These are phyloP conservation scores for Capronia epimyces DNA, from an alignment of 2,329 filamentous ascomycete species.

Conservation along the genomic window DNA sequence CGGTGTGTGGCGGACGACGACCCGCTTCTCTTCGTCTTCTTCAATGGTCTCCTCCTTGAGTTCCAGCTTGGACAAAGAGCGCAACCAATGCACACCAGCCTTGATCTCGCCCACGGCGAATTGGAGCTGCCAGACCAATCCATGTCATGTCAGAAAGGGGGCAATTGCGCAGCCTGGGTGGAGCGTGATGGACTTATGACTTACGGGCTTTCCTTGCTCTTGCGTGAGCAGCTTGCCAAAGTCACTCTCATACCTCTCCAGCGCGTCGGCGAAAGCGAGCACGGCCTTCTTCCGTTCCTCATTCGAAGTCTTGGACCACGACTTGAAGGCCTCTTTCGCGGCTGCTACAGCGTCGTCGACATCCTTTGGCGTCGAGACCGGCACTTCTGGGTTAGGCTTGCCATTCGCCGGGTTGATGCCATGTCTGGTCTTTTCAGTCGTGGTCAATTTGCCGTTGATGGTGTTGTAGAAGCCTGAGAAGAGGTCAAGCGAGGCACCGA, in stretches of 20 bases:
- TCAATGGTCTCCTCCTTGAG: conserved; percentile 24
- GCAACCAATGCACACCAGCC: conserved; percentile 24
- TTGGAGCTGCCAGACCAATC: conserved; percentile 13
- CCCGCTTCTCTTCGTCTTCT: conserved; percentile 26
- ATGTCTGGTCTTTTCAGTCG: conserved; percentile 44
- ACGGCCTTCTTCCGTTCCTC: conserved; percentile 35
- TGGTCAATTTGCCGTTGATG: conserved; percentile 46
- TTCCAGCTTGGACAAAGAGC: conserved; percentile 18
- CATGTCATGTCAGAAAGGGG: background rate
- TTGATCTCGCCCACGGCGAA: conserved; percentile 23
- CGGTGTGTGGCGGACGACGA: conserved; percentile 35
- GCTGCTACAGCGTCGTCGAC: conserved; percentile 48
- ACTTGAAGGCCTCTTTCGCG: conserved; percentile 45
- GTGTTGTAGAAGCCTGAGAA: conserved; percentile 47
- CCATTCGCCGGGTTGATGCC: conserved; percentile 50
- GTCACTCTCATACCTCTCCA: conserved; percentile 35
- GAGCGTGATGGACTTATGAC: conserved; percentile 19
- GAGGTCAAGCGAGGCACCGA: conserved; percentile 9
- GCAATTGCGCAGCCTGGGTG: background rate
- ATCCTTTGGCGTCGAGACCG: conserved; percentile 46
- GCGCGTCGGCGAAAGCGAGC: conserved; percentile 33
- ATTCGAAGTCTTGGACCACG: conserved; percentile 41
- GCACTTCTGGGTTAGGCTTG: conserved; percentile 49
- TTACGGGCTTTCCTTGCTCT: conserved; percentile 41
- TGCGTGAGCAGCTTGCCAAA: conserved; percentile 39